Evolutionary conservation across 495 filamentous ascomycete genomes (phyloP).

Genomic region (Penicillium parvum): DNA sequence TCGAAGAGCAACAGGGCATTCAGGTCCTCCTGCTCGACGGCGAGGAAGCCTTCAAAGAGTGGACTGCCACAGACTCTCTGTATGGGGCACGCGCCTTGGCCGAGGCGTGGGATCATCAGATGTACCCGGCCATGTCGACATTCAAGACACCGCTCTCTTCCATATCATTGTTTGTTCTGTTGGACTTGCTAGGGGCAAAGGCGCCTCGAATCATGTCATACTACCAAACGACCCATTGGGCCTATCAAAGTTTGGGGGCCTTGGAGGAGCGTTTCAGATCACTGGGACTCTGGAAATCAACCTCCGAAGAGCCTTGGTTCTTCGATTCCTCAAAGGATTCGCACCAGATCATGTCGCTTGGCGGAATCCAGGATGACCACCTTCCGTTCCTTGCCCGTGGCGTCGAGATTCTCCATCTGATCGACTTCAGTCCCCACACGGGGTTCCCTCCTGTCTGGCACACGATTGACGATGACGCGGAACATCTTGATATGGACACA

Average conservation of each 20-base stretch:
- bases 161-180: constrained; percentile 86
- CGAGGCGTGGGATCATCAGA: constrained; percentile 62
- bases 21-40: constrained; percentile 91
- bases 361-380: constrained; percentile 78
- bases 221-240: constrained; percentile 89
- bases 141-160: constrained; percentile 68
- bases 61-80: constrained; percentile 75
- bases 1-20: constrained; percentile 73
- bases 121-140: constrained; percentile 64
- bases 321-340: constrained; percentile 51
- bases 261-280: constrained; percentile 67
- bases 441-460: constrained; percentile 87
- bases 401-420: constrained; percentile 83
- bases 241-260: constrained; percentile 65
- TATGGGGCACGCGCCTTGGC: constrained; percentile 84
- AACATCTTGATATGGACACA: constrained; percentile 77
- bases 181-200: constrained; percentile 78
- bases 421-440: constrained; percentile 53
- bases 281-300: constrained; percentile 48
- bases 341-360: constrained; percentile 38
- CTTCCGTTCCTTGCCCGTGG: constrained; percentile 80
- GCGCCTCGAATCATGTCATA: constrained; percentile 72
- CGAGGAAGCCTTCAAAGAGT: constrained; percentile 82
- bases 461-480: constrained; percentile 73
- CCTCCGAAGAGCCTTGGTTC: constrained; percentile 40